Evolutionary conservation across 306 rosid genomes (phyloP).

Genomic region (Inga leiocalycina): DNA sequence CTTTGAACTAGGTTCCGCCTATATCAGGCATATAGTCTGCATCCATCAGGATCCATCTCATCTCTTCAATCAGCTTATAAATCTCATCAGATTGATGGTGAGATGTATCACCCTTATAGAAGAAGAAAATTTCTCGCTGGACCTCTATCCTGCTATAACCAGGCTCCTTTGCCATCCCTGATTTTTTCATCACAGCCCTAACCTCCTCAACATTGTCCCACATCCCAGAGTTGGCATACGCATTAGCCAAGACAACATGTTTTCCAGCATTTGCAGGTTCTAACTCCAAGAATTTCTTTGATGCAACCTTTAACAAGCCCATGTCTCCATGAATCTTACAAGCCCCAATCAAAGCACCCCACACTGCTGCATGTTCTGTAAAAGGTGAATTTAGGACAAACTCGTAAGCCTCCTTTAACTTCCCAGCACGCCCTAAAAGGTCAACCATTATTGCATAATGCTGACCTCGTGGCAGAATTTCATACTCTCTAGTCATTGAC

Average conservation of each 20-base stretch:
- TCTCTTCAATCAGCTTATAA: slow-evolving; percentile 48
- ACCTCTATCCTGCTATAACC: slow-evolving; percentile 80
- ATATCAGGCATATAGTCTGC: slow-evolving; percentile 53
- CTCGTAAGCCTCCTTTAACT: slow-evolving; percentile 62
- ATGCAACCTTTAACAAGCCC: slow-evolving; percentile 65
- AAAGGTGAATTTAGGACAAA: slow-evolving; percentile 64
- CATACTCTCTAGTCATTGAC: slow-evolving; percentile 66
- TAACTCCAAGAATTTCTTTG: slow-evolving; percentile 58
- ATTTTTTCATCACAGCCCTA: slow-evolving; percentile 59
- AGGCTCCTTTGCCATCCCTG: slow-evolving; percentile 73
- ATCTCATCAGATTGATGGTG: slow-evolving; percentile 58
- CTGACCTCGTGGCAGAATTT: slow-evolving; percentile 63
- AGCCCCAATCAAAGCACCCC: slow-evolving; percentile 80
- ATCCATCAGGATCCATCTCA: slow-evolving; percentile 55
- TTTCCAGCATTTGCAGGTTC: slow-evolving; percentile 62
- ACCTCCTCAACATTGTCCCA: slow-evolving; percentile 71
- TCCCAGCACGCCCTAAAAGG: slow-evolving; percentile 69
- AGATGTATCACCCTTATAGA: slow-evolving; percentile 56
- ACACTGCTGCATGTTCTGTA: slow-evolving; percentile 64
- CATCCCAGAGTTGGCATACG: slow-evolving; percentile 68
- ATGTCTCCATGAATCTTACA: slow-evolving; percentile 72
- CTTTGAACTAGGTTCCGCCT: slow-evolving; percentile 26
- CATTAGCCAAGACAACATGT: slow-evolving; percentile 68
- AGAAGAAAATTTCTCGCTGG: slow-evolving; percentile 54
- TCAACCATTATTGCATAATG: slow-evolving; percentile 82